These are phyloP conservation scores for Apiospora saccharicola DNA, from an alignment of 2,329 filamentous ascomycete species.

Conservation along the genomic window DNA sequence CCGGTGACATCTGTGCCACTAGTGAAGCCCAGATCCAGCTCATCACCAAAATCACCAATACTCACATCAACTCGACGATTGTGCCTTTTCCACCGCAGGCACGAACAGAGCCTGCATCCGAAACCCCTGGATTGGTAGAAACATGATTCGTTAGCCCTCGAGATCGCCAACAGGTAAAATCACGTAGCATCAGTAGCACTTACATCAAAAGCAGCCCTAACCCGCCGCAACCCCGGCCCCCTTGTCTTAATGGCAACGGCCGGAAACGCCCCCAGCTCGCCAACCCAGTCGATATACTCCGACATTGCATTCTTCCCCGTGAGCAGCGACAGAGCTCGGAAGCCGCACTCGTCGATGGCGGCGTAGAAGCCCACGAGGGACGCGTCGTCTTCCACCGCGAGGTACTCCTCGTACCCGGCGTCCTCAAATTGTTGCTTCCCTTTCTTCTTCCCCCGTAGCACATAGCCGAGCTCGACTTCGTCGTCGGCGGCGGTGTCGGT, in stretches of 20 bases:
- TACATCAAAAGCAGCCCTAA: constrained; percentile 37
- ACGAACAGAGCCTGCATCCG: constrained; percentile 28
- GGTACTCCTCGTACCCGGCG: constrained; percentile 28
- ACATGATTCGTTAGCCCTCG: not conserved
- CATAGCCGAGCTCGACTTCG: constrained; percentile 37
- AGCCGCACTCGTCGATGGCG: constrained; percentile 33
- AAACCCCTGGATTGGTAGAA: constrained; percentile 23
- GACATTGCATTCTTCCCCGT: constrained; percentile 30
- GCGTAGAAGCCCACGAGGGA: constrained; percentile 34
- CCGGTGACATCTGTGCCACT: not conserved
- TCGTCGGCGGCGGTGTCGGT: constrained; percentile 24
- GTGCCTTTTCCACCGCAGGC: not conserved
- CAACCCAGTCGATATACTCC: constrained; percentile 35
- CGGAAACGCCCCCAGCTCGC: constrained; percentile 27
- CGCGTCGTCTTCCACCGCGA: constrained; percentile 32
- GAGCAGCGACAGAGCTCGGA: constrained; percentile 33
- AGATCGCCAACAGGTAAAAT: not conserved
- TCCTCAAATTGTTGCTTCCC: not conserved
- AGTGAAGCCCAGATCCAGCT: not conserved
- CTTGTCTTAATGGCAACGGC: constrained; percentile 27
- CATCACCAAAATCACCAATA: not conserved
- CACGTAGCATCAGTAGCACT: constrained; percentile 19
- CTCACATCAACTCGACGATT: not conserved
- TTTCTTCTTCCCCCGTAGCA: constrained; percentile 29
- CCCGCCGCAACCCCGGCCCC: constrained; percentile 25